Percentiles rank a stretch among this genome's conserved stretches.
Evolutionary conservation across 2,329 filamentous ascomycete genomes (phyloP).

Genomic region (Alternaria rosae): DNA sequence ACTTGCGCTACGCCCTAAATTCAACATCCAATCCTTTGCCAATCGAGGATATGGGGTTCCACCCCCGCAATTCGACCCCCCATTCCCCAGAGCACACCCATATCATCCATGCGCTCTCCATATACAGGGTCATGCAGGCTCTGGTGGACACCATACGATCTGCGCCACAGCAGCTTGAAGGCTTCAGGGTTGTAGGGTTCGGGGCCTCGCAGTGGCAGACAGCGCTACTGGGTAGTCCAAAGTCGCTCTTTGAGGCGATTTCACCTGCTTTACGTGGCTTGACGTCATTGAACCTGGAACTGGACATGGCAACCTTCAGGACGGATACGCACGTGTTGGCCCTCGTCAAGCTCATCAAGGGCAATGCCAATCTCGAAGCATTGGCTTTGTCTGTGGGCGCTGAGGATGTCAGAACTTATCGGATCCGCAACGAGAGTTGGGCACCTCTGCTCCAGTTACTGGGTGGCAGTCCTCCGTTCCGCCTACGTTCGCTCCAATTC

Average conservation of each 20-base stretch:
- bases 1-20: too few relatives aligned
- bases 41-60: not conserved
- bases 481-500: slow-evolving; percentile 9
- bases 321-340: not conserved
- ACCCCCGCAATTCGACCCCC: too few relatives aligned
- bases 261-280: not conserved
- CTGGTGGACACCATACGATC: not conserved
- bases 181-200: not conserved
- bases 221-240: not conserved
- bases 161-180: not conserved
- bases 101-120: not conserved
- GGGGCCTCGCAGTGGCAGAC: slow-evolving; percentile 3
- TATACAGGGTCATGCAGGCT: not conserved
- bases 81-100: not conserved
- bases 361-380: not conserved
- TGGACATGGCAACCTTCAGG: slow-evolving; percentile 3
- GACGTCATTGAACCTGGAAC: slow-evolving; percentile 3
- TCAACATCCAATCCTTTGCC: not conserved
- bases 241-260: not conserved
- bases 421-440: not conserved
- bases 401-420: not conserved
- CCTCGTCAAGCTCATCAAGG: not conserved
- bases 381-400: not conserved
- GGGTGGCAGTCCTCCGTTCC: slow-evolving; percentile 7
- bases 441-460: slow-evolving; percentile 1